Base-by-base conservation (phyloP, 2,329 filamentous ascomycete species). In the Fusarium sp. region DNA sequence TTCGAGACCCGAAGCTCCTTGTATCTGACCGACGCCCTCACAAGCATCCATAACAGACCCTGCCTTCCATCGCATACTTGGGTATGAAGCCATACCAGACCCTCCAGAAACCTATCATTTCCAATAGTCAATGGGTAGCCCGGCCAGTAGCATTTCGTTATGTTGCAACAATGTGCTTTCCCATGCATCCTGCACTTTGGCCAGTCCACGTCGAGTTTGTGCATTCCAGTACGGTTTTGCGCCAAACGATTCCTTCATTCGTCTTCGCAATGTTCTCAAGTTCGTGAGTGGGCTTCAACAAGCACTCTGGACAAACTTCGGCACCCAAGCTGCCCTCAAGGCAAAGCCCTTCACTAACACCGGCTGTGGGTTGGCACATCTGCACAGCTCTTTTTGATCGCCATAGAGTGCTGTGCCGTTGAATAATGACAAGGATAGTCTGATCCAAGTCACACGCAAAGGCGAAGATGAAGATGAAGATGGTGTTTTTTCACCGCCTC, bases 401-500 rank as follows among this genome's bases (percentile, higher is more conserved):
- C 11, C 8, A 18, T 32, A 16, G 11, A 51, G 51, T 47, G 34
- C 22, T 34, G 27, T 52, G 20, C 24, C 34, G 18, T 34, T 30
- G 38, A 34, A 55, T 29, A 20, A 22, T 41, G 40, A 52, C 27
- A 29, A 25, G 22, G 30, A 44, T 22, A 34, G 25, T 46, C n/a
- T 25, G 45, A 30, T 25, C 22, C 29, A 41, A 29, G 46, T 29
- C 58, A 56, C 54, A 27, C 38, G 22, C n/a, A 43, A 53, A 47
- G 34, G 29, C 32, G 25, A 70, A 54, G 49, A 29, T 18, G 45
- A 53, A 48, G 30, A 29, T 40, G 25, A 70, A 54, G 20, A 69
- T 45, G 29, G 47, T 48, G 40, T 49, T 61, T 60, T 58, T 66
- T 71, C 54, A 71, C 65, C 69, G 47, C 65, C 51, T 66, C 58